Conservation (phyloP, 371 early-diverging fungal species). For the Mortierella sp. region DNA sequence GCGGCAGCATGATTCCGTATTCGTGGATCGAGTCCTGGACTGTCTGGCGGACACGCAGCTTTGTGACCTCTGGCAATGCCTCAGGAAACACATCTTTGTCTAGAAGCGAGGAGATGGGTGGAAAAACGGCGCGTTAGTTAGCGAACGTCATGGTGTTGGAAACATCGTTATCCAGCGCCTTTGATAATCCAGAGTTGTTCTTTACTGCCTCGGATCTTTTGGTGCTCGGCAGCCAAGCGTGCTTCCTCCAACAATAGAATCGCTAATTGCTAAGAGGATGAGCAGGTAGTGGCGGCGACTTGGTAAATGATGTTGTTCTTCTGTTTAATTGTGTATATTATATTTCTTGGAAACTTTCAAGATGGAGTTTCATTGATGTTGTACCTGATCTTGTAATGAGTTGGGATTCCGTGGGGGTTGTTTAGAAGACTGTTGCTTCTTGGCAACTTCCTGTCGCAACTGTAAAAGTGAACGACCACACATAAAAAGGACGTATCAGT, state of each 20-base stretch:
- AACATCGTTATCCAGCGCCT: background rate
- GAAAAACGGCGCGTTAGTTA: background rate
- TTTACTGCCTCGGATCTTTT: slow-evolving; percentile 26
- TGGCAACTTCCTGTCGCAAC: slow-evolving; percentile 10
- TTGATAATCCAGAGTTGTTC: background rate
- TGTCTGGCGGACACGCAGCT: slow-evolving; percentile 27
- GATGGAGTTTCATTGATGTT: no score
- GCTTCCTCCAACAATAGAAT: slow-evolving; percentile 36
- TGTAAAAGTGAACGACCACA: background rate
- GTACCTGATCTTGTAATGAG: slow-evolving; percentile 8
- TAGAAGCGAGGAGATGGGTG: background rate
- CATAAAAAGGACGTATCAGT: background rate
- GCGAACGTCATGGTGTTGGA: background rate
- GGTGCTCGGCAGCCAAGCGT: slow-evolving; percentile 24
- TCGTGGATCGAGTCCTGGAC: slow-evolving; percentile 38
- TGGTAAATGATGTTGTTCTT: background rate
- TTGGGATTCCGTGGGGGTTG: background rate
- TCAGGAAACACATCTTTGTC: slow-evolving; percentile 15
- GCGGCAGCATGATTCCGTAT: slow-evolving; percentile 27
- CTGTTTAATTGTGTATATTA: background rate
- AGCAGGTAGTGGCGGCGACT: background rate
- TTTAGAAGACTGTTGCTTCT: background rate
- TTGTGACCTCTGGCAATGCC: slow-evolving; percentile 32
- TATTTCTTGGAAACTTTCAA: background rate
- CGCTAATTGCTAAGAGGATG: slow-evolving; percentile 21